Percentiles rank a stretch among this genome's conserved stretches.
Conservation (phyloP, 768 basidiomycete genomes). For the Lentinula lateritia region DNA sequence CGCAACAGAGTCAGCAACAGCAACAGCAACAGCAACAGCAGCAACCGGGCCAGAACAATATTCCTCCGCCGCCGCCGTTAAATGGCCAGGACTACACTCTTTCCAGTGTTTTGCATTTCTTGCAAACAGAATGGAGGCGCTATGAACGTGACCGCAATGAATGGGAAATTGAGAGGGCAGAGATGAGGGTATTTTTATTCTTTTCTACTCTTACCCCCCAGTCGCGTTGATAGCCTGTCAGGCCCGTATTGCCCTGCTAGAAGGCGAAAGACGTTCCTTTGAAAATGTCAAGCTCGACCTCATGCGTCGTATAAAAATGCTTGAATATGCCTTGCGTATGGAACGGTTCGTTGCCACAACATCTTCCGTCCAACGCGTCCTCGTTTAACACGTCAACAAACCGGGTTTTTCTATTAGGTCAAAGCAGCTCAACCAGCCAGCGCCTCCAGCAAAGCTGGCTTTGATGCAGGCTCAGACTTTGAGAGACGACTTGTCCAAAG, state of each 20-base stretch:
- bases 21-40: constrained; percentile 49
- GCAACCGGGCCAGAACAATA: constrained; percentile 44
- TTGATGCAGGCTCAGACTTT: constrained; percentile 51
- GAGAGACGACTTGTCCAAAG: constrained; percentile 72
- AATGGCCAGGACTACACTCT: constrained; percentile 91
- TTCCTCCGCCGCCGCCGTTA: constrained; percentile 74
- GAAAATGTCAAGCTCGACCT: constrained; percentile 97
- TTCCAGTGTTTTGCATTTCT: constrained; percentile 91
- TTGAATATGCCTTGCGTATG: constrained; percentile 94
- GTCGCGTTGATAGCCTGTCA: constrained; percentile 30
- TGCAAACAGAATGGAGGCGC: constrained; percentile 96
- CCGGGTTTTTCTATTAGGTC: constrained; percentile 42
- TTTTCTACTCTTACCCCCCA: constrained; percentile 9
- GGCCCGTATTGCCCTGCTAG: constrained; percentile 95
- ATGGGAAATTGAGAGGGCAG: constrained; percentile 99
- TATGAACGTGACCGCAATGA: constrained; percentile 99
- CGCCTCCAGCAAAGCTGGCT: constrained; percentile 62
- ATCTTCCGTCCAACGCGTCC: constrained; percentile 8
- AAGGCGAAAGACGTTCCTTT: constrained; percentile 94
- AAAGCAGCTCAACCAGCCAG: constrained; percentile 67
- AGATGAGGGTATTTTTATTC: constrained; percentile 81
- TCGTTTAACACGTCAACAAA: constrained; percentile 29
- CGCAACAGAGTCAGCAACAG: constrained; percentile 52
- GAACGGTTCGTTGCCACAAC: constrained; percentile 69
- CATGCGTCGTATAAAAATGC: constrained; percentile 97